These are phyloP conservation scores for Paramecium biaurelia DNA, from an alignment of 73 alveolate genomes.

Conservation along the genomic window DNA sequence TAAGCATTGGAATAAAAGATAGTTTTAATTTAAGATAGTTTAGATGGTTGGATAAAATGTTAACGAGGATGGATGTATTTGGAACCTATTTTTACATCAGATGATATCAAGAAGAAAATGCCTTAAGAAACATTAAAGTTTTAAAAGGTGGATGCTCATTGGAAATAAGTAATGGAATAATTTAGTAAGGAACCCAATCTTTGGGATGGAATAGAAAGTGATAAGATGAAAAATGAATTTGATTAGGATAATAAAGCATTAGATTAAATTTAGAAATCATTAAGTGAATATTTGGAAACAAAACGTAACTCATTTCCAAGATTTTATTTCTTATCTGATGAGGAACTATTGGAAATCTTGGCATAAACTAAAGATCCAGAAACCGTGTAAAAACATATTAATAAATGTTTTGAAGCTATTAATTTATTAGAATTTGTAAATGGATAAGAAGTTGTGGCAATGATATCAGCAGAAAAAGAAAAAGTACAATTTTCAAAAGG, in stretches of 20 bases:
- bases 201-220: constrained; percentile 68
- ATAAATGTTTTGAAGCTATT: constrained; percentile 98
- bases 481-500: constrained; percentile 81
- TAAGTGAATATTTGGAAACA: constrained; percentile 98
- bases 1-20: constrained; percentile 78
- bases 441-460: constrained; percentile 56
- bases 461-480: constrained; percentile 97
- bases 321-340: constrained; percentile 96
- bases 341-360: constrained; percentile 93
- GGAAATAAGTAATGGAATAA: constrained; percentile 95
- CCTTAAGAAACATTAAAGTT: constrained; percentile 87
- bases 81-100: constrained; percentile 99
- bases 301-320: constrained; percentile 96
- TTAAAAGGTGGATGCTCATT: constrained; percentile 88
- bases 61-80: constrained; percentile 99
- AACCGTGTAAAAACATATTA: constrained; percentile 93
- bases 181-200: constrained; percentile 66
- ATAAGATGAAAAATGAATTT: constrained; percentile 77
- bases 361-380: constrained; percentile 98
- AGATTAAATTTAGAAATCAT: constrained; percentile 94
- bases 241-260: constrained; percentile 93
- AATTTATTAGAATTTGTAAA: constrained; percentile 78
- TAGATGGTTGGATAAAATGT: constrained; percentile 89
- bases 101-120: constrained; percentile 96
- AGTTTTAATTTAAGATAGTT: constrained; percentile 78